Conservation (phyloP, 495 filamentous ascomycete genomes). For the Penicillium taxi region DNA sequence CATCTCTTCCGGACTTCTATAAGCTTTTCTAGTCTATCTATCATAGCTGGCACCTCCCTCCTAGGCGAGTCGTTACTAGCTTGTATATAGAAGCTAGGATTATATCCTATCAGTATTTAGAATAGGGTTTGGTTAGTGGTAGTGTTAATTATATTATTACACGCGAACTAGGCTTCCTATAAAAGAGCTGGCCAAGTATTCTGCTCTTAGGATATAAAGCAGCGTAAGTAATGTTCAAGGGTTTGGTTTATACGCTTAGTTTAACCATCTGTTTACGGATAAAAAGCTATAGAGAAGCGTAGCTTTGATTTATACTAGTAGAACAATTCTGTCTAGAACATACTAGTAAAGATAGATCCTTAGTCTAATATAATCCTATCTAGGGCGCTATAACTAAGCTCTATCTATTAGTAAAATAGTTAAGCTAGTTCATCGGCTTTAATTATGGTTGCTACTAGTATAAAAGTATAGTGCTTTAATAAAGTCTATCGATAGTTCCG, state of each 20-base stretch:
- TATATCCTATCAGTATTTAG: neutral
- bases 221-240: neutral
- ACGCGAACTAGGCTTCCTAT: neutral
- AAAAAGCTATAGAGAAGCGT: neutral
- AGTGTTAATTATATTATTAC: neutral
- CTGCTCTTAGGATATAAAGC: neutral
- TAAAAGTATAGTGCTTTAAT: constrained; percentile 17
- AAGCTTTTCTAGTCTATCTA: neutral
- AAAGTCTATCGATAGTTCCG: constrained; percentile 4
- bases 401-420: neutral
- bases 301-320: neutral
- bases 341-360: neutral
- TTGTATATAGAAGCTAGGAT: neutral
- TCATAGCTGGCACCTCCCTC: neutral
- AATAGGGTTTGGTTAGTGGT: neutral
- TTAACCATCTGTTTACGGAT: neutral
- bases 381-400: neutral
- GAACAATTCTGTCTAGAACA: neutral
- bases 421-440: neutral
- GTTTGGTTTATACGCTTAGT: constrained; percentile 1
- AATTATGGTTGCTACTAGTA: constrained; percentile 4
- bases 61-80: neutral
- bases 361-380: constrained; percentile 4
- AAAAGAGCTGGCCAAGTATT: neutral
- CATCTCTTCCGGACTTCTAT: neutral